Evolutionary conservation across 2,329 filamentous ascomycete species (phyloP).

Genomic region (Alternaria angustiovoidea): DNA sequence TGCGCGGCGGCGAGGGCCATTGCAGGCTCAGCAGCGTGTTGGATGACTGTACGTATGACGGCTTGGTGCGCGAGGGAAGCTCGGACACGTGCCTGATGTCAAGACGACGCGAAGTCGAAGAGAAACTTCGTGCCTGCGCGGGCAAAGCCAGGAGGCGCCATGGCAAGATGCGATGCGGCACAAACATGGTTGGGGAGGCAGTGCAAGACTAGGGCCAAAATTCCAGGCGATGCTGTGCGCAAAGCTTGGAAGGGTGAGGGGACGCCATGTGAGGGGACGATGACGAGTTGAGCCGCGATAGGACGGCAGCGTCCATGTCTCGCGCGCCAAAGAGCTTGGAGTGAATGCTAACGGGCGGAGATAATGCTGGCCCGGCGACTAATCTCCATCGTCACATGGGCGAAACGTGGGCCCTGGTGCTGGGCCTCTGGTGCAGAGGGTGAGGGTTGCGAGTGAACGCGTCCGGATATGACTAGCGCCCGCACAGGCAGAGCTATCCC

Average conservation of each 20-base stretch:
- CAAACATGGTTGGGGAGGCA: slow-evolving; percentile 24
- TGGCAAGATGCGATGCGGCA: slow-evolving; percentile 33
- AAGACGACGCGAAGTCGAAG: slow-evolving; percentile 30
- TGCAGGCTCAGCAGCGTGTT: slow-evolving; percentile 70
- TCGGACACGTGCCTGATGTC: slow-evolving; percentile 41
- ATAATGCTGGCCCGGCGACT: slow-evolving; percentile 1
- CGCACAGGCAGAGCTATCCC: slow-evolving; percentile 9
- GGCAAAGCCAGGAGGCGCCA: slow-evolving; percentile 29
- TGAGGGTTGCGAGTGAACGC: slow-evolving; percentile 18
- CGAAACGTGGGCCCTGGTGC: too few relatives aligned
- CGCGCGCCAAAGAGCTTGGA: not conserved
- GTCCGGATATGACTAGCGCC: slow-evolving; percentile 16
- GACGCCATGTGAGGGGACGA: slow-evolving; percentile 23
- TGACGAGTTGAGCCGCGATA: slow-evolving; percentile 8
- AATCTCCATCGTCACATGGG: slow-evolving; percentile 25
- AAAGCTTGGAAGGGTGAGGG: slow-evolving; percentile 10
- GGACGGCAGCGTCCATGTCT: not conserved
- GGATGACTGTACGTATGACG: slow-evolving; percentile 60
- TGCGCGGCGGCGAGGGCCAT: slow-evolving; percentile 73
- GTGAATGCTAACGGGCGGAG: slow-evolving; percentile 19
- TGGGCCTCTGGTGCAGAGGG: not conserved
- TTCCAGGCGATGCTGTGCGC: slow-evolving; percentile 18
- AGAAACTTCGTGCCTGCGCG: slow-evolving; percentile 31
- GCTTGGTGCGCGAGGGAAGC: slow-evolving; percentile 45
- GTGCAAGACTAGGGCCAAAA: slow-evolving; percentile 7